Base-by-base conservation (phyloP, 2,329 filamentous ascomycete genomes). In the Atkinsonella hypoxylon region DNA sequence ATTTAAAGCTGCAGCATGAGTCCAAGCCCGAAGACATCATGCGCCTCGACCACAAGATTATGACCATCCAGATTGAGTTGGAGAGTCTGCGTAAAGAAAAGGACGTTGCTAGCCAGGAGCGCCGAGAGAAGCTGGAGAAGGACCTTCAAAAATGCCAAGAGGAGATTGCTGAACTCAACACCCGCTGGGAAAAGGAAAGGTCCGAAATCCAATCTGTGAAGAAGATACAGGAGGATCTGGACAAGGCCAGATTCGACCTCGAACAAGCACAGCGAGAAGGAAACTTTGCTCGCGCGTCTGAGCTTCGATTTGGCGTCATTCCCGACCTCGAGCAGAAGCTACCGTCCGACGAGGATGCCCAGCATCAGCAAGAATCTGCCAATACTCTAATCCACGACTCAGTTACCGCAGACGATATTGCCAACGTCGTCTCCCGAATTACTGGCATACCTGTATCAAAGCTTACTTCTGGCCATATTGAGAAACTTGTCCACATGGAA, bases 401-500 rank as follows among this genome's bases (percentile, higher is more conserved):
- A 0, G 93, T 98, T n/a, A 95, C 87, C 0, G 79, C 89, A 1
- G 91, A 97, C 60, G 93, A 98, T 59, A 97, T 98, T 60, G 90
- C 89, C 50, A 81, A 80, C 40, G 91, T 98, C 1, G 93, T 97
- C 4, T 93, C 89, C 2, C 80, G 89, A 49, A 85, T 89, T 30
- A 97, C 93, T 0, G 91, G 93, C 30, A 97, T 96, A 53, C 93
- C 93, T 0, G 85, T 95, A 22, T 84, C 83, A 31, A 97, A 95
- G 66, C 76, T 98, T 46, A 96, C 94, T 61, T 85, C 88, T 9
- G 91, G 91, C 20, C 91, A 97, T 59, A 86, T 94, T 40, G 90
- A 97, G 65, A 95, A 95, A 69, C 74, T 98, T 30, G 85, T 98
- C 13, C 84, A 89, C 60, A 97, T 97, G 90, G 93, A 98, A 67